Conservation (phyloP, 2,329 filamentous ascomycete species). For the Colletotrichum caudatum region DNA sequence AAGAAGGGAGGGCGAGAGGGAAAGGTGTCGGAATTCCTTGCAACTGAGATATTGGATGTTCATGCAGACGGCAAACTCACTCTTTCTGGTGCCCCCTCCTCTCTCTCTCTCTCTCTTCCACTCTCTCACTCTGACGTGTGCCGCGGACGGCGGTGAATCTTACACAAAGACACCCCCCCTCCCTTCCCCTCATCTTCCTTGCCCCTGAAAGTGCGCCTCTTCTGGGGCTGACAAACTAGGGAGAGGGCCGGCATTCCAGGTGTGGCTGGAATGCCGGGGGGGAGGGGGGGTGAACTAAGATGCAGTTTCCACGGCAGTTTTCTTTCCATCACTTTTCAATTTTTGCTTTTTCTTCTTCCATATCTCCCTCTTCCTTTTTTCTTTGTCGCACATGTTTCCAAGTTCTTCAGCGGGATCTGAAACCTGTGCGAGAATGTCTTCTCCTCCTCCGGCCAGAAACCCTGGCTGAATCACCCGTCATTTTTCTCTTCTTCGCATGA, state of each 20-base stretch:
- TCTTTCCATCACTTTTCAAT: background rate
- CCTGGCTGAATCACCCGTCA: slow-evolving; percentile 30
- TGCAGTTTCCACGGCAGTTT: slow-evolving; percentile 25
- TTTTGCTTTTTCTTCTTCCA: too few species aligned
- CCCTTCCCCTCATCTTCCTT: background rate
- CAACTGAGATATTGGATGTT: slow-evolving; percentile 25
- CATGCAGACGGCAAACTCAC: slow-evolving; percentile 30
- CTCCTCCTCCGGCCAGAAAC: slow-evolving; percentile 12
- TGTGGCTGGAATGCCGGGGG: background rate
- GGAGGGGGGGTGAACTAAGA: background rate
- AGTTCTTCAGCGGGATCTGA: slow-evolving; percentile 29
- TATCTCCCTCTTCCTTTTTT: too few species aligned
- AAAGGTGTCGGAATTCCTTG: slow-evolving; percentile 19
- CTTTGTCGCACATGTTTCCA: background rate
- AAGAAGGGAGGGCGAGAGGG: background rate
- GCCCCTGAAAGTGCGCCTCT: background rate
- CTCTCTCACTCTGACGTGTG: background rate
- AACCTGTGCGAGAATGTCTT: slow-evolving; percentile 17
- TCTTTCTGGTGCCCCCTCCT: slow-evolving; percentile 2
- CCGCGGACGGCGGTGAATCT: background rate
- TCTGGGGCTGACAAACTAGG: slow-evolving; percentile 15
- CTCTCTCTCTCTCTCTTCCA: background rate
- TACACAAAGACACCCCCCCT: background rate
- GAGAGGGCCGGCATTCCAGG: background rate
- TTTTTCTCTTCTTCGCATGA: slow-evolving; percentile 15